Conservation (phyloP, 768 basidiomycete species). For the Tricholoma hemisulphureum region DNA sequence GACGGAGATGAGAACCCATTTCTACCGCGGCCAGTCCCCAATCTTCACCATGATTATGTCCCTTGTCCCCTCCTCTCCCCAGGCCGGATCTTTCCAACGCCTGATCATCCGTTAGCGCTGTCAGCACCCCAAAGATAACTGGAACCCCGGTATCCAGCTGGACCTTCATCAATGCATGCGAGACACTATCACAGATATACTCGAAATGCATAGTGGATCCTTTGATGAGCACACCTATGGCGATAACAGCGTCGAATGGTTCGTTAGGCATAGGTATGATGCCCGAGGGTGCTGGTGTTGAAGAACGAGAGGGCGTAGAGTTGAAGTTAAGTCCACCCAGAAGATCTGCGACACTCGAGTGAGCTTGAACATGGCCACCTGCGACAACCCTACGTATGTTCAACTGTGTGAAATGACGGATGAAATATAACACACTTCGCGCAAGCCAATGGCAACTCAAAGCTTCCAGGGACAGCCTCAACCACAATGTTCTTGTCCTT, state of each 20-base stretch:
- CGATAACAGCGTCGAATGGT: slow-evolving; percentile 94
- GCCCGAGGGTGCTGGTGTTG: slow-evolving; percentile 48
- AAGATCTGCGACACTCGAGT: slow-evolving; percentile 77
- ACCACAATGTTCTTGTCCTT: slow-evolving; percentile 87
- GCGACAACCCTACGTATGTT: slow-evolving; percentile 68
- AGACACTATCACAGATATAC: slow-evolving; percentile 94
- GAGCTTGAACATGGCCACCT: slow-evolving; percentile 80
- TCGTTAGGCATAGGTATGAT: slow-evolving; percentile 42
- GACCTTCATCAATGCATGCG: slow-evolving; percentile 91
- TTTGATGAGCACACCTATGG: slow-evolving; percentile 97
- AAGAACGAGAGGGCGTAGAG: slow-evolving; percentile 45
- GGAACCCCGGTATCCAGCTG: slow-evolving; percentile 93
- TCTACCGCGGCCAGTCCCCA: slow-evolving; percentile 98
- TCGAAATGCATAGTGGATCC: slow-evolving; percentile 99
- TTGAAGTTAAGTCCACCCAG: slow-evolving; percentile 61
- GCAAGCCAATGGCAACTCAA: slow-evolving; percentile 87
- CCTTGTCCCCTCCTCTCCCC: slow-evolving; percentile 62
- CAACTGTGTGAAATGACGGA: slow-evolving; percentile 6
- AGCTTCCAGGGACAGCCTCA: slow-evolving; percentile 92
- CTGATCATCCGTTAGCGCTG: slow-evolving; percentile 89
- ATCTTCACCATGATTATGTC: slow-evolving; percentile 97
- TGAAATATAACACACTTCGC: slow-evolving; percentile 58
- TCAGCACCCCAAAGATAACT: slow-evolving; percentile 95
- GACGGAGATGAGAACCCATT: slow-evolving; percentile 67
- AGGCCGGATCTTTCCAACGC: slow-evolving; percentile 93